Conservation (phyloP, 2,329 filamentous ascomycete species). For the Fusarium longipes region DNA sequence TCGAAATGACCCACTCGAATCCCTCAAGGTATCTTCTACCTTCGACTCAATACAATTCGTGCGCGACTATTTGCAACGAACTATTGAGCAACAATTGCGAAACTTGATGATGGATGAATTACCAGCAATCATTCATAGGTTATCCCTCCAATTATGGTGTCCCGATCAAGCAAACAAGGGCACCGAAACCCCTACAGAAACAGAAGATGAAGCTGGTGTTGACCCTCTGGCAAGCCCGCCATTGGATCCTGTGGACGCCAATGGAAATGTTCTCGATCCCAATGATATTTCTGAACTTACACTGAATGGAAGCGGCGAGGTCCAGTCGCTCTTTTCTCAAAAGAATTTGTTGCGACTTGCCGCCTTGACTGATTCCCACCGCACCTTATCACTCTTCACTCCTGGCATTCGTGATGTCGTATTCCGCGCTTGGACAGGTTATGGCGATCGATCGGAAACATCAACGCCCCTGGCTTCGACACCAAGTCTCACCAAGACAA, state of each 20-base stretch:
- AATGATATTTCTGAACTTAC: constrained; percentile 80
- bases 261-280: constrained; percentile 80
- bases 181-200: constrained; percentile 60
- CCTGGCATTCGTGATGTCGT: constrained; percentile 90
- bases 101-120: constrained; percentile 98
- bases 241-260: constrained; percentile 82
- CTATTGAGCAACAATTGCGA: constrained; percentile 92
- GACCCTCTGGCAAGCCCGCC: constrained; percentile 87
- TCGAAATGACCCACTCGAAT: constrained; percentile 96
- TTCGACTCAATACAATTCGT: constrained; percentile 99
- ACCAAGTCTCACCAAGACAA: constrained; percentile 69
- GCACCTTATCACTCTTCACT: constrained; percentile 90
- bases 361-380: constrained; percentile 85
- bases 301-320: constrained; percentile 81
- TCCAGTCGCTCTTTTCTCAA: constrained; percentile 92
- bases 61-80: constrained; percentile 93
- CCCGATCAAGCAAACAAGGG: constrained; percentile 76
- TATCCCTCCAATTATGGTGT: constrained; percentile 90
- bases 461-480: constrained; percentile 60
- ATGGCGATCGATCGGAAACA: constrained; percentile 75
- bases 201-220: constrained; percentile 69
- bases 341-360: constrained; percentile 90
- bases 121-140: constrained; percentile 92
- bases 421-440: constrained; percentile 90
- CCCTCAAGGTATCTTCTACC: constrained; percentile 96